Evolutionary conservation across 139 green algal species (phyloP).

Genomic region (Zygnema circumcarinatum): DNA sequence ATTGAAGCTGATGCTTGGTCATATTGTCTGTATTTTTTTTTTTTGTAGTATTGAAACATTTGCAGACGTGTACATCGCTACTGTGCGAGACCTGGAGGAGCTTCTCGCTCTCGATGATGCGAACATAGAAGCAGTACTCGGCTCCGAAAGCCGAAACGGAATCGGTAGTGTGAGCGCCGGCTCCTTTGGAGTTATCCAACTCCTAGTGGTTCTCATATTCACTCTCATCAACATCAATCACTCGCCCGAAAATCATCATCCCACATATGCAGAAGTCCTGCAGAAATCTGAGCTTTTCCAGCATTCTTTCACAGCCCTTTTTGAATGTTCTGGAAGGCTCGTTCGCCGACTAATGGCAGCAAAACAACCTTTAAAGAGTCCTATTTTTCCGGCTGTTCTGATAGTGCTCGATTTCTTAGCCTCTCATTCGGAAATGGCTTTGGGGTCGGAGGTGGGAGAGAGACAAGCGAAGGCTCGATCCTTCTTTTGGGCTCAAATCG

Average conservation of each 20-base stretch:
- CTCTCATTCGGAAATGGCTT: background rate
- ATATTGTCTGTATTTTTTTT: too few relatives aligned
- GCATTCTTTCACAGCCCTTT: conserved; percentile 33
- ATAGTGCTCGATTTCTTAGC: conserved; percentile 45
- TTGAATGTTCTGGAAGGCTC: conserved; percentile 40
- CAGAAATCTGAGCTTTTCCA: conserved; percentile 36
- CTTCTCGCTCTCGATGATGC: conserved; percentile 34
- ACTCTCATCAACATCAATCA: conserved; percentile 45
- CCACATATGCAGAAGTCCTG: conserved; percentile 42
- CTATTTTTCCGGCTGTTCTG: conserved; percentile 10
- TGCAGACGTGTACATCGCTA: conserved; percentile 31
- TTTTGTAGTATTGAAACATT: conserved; percentile 44
- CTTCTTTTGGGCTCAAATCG: conserved; percentile 46
- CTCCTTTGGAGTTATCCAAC: conserved; percentile 29
- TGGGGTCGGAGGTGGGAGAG: background rate
- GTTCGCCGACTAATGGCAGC: conserved; percentile 17
- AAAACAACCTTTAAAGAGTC: background rate
- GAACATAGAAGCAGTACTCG: background rate
- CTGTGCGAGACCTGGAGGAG: conserved; percentile 29
- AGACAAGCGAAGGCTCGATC: conserved; percentile 23
- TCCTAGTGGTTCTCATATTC: conserved; percentile 50
- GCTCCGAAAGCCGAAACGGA: conserved; percentile 9
- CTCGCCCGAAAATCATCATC: conserved; percentile 24
- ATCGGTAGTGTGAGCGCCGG: background rate
- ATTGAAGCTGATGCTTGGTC: background rate